phyloP scores from a whole-genome alignment of 176 grass and related monocot species.

The Elaeis guineensis region DNA sequence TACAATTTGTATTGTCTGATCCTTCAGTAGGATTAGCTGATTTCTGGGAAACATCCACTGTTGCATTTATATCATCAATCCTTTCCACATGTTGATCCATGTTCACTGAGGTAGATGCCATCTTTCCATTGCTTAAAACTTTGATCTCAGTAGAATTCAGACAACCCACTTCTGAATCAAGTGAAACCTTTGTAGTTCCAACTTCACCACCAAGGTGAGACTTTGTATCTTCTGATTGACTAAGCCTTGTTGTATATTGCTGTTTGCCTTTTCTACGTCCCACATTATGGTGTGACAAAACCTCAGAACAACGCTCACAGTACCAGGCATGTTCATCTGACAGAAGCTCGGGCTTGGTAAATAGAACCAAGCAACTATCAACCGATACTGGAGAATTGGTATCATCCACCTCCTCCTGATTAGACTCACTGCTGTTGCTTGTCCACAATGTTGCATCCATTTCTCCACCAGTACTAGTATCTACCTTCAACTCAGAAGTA shows the following conservation, averaged over 20 bases:
- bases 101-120: not conserved
- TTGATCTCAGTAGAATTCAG: not conserved
- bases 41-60: not conserved
- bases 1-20: not conserved
- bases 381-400: constrained; percentile 58
- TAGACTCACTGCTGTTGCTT: constrained; percentile 39
- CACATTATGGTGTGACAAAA: constrained; percentile 7
- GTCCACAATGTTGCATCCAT: constrained; percentile 67
- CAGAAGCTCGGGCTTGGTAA: constrained; percentile 68
- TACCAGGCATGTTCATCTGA: constrained; percentile 57
- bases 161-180: not conserved
- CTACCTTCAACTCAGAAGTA: constrained; percentile 55
- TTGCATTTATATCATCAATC: not conserved
- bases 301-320: constrained; percentile 41
- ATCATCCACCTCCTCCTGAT: constrained; percentile 75
- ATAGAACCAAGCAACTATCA: constrained; percentile 69
- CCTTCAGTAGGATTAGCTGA: not conserved
- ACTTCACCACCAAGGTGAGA: not conserved
- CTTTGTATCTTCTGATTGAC: not conserved
- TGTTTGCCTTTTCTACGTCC: constrained; percentile 2
- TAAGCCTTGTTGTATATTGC: not conserved
- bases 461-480: constrained; percentile 35
- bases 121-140: not conserved
- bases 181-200: not conserved
- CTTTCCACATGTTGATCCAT: constrained; percentile 1